Evolutionary conservation across 2,329 filamentous ascomycete species (phyloP), one percentile per base, ranked within the genome.

Genomic region (Hypoxylon sp.): DNA sequence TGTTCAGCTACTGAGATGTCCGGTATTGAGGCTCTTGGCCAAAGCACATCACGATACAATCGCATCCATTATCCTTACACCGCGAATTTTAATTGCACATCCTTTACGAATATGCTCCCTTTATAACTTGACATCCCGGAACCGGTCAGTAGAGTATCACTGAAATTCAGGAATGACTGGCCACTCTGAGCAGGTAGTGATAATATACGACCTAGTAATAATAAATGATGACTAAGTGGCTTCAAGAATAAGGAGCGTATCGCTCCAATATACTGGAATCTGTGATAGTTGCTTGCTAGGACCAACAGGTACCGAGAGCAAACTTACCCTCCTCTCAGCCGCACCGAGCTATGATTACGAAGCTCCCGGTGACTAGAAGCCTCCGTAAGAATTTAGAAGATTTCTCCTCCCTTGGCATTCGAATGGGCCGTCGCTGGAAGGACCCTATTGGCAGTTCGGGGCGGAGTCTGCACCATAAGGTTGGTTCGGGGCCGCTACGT

Each of bases 351-450:
- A 50, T 42, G 37, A 67, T 59, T 33, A 51, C 37, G 26, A 48
- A 33, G n/a, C 5, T 26, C 29, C 51, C 31, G 31, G 26, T 51
- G 26, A 13, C 26, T 44, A 2, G 53, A 37, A 37, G 47, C 10
- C 29, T 53, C 35, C 4, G 52, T 60, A 42, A 59, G 54, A 63
- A 63, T 63, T 55, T 59, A 63, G 39, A 37, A 51, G 3, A 8
- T 50, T 31, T 22, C 42, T 29, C 26, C 8, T 42, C 31, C 22
- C 59, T 67, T 63, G 59, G 59, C 65, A 17, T 51, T 58, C 26
- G 31, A 53, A 4, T 39, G 33, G 5, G 54, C 10, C 14, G 14
- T 24, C 11, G 19, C 14, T 19, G n/a, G 22, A 1, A 35, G 46
- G 39, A 35, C 24, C 13, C 39, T 35, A 59, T 62, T 62, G 53